Conservation (phyloP, 768 basidiomycete genomes). For the Agaricus subrufescens region DNA sequence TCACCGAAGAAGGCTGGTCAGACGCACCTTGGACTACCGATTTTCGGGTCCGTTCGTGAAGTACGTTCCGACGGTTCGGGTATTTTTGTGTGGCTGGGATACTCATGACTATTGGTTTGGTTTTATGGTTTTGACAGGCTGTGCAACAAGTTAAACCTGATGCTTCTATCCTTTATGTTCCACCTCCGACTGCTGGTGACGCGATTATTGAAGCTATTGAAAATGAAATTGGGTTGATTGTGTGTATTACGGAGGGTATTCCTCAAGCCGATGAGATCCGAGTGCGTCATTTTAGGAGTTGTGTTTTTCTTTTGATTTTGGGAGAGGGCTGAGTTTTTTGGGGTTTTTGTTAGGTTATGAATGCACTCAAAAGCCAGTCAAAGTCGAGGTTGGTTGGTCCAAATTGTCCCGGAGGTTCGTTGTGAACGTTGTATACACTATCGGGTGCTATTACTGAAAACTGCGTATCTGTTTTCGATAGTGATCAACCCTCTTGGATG, state of each 20-base stretch:
- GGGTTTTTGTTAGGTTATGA: conserved; percentile 60
- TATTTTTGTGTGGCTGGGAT: neutral
- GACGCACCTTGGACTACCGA: conserved; percentile 90
- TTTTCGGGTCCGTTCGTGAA: conserved; percentile 90
- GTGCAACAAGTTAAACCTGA: conserved; percentile 84
- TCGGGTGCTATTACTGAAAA: too few species aligned
- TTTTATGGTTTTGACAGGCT: conserved; percentile 47
- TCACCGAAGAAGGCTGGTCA: conserved; percentile 96
- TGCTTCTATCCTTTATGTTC: conserved; percentile 95
- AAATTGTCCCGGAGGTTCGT: conserved; percentile 82
- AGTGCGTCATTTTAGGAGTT: conserved; percentile 35
- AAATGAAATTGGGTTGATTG: conserved; percentile 95
- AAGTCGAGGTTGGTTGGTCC: conserved; percentile 96
- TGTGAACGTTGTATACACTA: too few species aligned
- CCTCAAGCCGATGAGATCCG: conserved; percentile 96
- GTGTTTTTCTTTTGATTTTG: neutral
- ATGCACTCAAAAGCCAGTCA: conserved; percentile 90
- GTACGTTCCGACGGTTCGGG: conserved; percentile 33
- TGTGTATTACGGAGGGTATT: conserved; percentile 98
- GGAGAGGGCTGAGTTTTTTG: neutral
- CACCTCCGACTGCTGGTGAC: conserved; percentile 92
- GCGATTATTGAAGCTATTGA: conserved; percentile 99
- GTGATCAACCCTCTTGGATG: conserved; percentile 96
- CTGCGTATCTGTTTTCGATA: conserved; percentile 11
- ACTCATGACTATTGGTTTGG: neutral